Evolutionary conservation across 179 eudicot genomes (phyloP).

Genomic region (Spinacia oleracea): DNA sequence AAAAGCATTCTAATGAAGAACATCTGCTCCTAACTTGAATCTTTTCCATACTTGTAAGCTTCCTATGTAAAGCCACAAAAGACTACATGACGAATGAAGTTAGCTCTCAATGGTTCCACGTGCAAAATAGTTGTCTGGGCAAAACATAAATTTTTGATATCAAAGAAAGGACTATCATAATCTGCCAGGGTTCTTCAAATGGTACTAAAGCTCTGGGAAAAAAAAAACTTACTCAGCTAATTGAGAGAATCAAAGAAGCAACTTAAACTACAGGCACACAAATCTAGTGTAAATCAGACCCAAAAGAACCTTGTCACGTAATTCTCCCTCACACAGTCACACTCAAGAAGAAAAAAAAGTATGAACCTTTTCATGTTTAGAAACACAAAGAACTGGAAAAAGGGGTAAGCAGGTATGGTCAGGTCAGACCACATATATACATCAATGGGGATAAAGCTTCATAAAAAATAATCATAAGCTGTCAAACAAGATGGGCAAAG

Average conservation of each 20-base stretch:
- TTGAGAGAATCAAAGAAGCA: neutral
- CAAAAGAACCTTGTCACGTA: neutral
- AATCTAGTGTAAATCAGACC: too few species aligned
- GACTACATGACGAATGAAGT: neutral
- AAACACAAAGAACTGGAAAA: neutral
- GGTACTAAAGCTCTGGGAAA: neutral
- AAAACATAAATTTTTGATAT: neutral
- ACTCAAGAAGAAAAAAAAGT: too few species aligned
- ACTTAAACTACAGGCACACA: too few species aligned
- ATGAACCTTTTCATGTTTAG: neutral
- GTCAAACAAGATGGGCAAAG: neutral
- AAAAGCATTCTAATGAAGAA: neutral
- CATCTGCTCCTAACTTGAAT: neutral
- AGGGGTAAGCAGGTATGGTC: neutral
- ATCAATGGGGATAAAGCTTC: neutral
- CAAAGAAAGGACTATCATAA: neutral
- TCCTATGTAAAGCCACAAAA: neutral
- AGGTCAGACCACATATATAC: neutral
- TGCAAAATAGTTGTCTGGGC: neutral
- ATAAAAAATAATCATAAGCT: too few species aligned
- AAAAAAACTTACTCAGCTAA: neutral
- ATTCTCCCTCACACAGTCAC: neutral
- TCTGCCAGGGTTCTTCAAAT: neutral
- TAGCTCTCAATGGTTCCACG: neutral
- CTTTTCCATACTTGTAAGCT: neutral